phyloP scores from a whole-genome alignment of 2,329 filamentous ascomycete genomes.

The Ophiostoma angusticollis region DNA sequence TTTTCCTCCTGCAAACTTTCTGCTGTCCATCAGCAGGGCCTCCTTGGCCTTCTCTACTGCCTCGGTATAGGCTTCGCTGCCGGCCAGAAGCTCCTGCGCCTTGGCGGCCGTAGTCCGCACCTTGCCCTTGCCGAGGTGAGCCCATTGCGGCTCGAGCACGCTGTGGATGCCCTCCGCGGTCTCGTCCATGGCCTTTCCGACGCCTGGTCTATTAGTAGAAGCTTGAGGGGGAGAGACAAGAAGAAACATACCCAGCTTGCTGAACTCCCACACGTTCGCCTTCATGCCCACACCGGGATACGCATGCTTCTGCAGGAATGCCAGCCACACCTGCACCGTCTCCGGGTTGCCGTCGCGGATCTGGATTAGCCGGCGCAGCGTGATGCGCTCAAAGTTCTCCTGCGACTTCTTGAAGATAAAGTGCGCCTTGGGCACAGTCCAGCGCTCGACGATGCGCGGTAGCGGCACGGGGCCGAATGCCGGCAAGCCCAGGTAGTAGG shows the following conservation, averaged over 20 bases:
- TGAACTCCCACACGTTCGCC: constrained; percentile 89
- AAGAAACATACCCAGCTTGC: constrained; percentile 47
- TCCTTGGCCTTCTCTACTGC: constrained; percentile 41
- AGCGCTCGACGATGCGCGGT: constrained; percentile 76
- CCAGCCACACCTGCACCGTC: constrained; percentile 81
- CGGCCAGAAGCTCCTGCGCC: constrained; percentile 42
- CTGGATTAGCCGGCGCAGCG: constrained; percentile 72
- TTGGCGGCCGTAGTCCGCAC: constrained; percentile 37
- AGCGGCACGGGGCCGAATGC: constrained; percentile 77
- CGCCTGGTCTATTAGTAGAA: constrained; percentile 24
- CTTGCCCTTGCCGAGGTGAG: constrained; percentile 40
- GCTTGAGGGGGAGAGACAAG: not conserved
- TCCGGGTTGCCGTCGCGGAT: constrained; percentile 87
- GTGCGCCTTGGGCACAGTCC: constrained; percentile 79
- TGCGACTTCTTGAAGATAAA: constrained; percentile 97
- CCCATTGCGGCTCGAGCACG: constrained; percentile 39
- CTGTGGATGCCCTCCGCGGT: constrained; percentile 29
- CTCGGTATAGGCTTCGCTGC: constrained; percentile 16
- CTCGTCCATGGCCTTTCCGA: constrained; percentile 39
- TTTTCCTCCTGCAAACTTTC: constrained; percentile 19
- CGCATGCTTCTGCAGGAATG: constrained; percentile 80
- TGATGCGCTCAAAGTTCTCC: constrained; percentile 94
- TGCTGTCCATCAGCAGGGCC: constrained; percentile 10
- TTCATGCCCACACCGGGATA: constrained; percentile 99
- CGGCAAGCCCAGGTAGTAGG: constrained; percentile 83